Percentiles rank a stretch among this genome's conserved stretches.
phyloP scores from a whole-genome alignment of 2,329 filamentous ascomycete genomes.

The Penicillium sp. region DNA sequence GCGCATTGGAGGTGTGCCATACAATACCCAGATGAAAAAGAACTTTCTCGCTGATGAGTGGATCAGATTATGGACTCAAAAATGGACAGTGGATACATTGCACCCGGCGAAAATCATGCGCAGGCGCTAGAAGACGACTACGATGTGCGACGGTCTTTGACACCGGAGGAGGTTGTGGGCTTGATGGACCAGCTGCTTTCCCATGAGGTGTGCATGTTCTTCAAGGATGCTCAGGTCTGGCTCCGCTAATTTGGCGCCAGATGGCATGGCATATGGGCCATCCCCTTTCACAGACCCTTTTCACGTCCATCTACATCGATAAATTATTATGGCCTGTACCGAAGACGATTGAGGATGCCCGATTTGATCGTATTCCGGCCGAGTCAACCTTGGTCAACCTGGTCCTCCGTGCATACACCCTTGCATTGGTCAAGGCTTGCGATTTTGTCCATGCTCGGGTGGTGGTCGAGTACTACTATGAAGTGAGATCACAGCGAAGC shows the following conservation, averaged over 20 bases:
- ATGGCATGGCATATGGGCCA: constrained; percentile 98
- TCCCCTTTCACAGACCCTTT: constrained; percentile 86
- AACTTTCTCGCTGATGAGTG: background rate
- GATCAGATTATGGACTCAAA: constrained; percentile 94
- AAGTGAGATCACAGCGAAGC: constrained; percentile 50
- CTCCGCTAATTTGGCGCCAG: constrained; percentile 39
- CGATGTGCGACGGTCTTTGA: constrained; percentile 61
- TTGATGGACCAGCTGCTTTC: constrained; percentile 91
- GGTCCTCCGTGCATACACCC: constrained; percentile 76
- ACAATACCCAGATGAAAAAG: constrained; percentile 7
- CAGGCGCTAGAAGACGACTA: constrained; percentile 72
- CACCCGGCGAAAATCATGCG: constrained; percentile 57
- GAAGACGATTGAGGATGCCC: constrained; percentile 56
- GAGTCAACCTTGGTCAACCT: constrained; percentile 50
- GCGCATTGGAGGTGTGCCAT: constrained; percentile 55
- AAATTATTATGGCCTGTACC: constrained; percentile 68
- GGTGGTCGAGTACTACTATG: constrained; percentile 79
- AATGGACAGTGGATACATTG: constrained; percentile 90
- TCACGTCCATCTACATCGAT: constrained; percentile 88
- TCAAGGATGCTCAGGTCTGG: background rate
- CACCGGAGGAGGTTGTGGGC: constrained; percentile 75
- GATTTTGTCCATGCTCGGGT: constrained; percentile 71
- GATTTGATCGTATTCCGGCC: constrained; percentile 46
- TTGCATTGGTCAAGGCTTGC: constrained; percentile 77
- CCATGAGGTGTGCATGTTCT: constrained; percentile 60